A percentile compares a stretch with the other conserved stretches of the same genome.
Conservation (phyloP, 192 early-diverging fungal species). For the Backusella tarrabulga region DNA sequence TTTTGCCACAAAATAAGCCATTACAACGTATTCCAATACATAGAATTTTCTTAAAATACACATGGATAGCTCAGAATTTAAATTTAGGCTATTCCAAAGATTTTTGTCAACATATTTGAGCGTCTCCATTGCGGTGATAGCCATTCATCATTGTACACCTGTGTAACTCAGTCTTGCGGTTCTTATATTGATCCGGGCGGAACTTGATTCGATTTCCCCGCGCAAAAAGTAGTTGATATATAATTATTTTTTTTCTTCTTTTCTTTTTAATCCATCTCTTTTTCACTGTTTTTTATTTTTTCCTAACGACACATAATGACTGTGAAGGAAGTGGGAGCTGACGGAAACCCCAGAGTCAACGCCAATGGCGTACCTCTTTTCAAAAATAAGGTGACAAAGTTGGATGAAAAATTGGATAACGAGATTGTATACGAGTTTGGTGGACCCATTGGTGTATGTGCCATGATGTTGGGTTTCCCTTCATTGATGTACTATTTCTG, state of each 20-base stretch:
- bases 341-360: neutral
- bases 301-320: neutral
- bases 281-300: neutral
- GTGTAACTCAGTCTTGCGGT: neutral
- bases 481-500: conserved; percentile 74
- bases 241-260: neutral
- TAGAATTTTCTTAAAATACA: neutral
- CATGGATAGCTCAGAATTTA: too few species aligned
- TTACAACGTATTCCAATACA: neutral
- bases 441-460: conserved; percentile 62
- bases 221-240: neutral
- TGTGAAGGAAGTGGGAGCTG: conserved; percentile 2
- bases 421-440: conserved; percentile 73
- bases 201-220: neutral
- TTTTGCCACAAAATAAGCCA: neutral
- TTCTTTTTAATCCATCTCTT: neutral
- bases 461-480: conserved; percentile 76
- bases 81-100: neutral
- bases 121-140: neutral
- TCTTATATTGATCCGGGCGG: neutral
- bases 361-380: conserved; percentile 31
- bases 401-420: conserved; percentile 57
- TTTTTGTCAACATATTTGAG: neutral
- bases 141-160: neutral
- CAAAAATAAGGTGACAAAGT: conserved; percentile 28